These are phyloP conservation scores for Larix kaempferi DNA, from an alignment of 75 land plant genomes.

Conservation along the genomic window DNA sequence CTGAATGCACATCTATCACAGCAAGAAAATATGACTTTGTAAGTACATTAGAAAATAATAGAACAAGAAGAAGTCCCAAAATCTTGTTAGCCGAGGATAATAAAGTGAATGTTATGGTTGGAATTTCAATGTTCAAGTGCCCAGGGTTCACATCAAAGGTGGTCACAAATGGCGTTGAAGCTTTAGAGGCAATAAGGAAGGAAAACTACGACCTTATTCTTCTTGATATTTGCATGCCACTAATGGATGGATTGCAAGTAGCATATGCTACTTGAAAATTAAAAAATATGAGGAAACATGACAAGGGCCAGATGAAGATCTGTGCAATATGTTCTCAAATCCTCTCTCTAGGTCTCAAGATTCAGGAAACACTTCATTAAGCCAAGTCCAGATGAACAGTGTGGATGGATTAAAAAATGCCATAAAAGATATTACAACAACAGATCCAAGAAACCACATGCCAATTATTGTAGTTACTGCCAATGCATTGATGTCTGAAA, in stretches of 20 bases:
- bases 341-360: background rate
- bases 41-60: background rate
- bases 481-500: slow-evolving; percentile 22
- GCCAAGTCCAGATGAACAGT: background rate
- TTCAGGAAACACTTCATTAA: slow-evolving; percentile 1
- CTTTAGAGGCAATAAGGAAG: slow-evolving; percentile 21
- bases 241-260: slow-evolving; percentile 33
- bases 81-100: slow-evolving; percentile 33
- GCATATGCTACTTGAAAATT: slow-evolving; percentile 17
- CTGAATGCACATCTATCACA: background rate
- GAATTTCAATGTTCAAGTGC: slow-evolving; percentile 26
- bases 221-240: slow-evolving; percentile 28
- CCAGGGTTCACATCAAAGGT: slow-evolving; percentile 25
- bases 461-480: slow-evolving; percentile 19
- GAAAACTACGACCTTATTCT: slow-evolving; percentile 24
- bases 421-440: background rate
- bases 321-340: slow-evolving; percentile 7
- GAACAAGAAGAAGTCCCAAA: slow-evolving; percentile 6
- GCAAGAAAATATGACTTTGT: background rate
- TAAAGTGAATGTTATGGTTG: slow-evolving; percentile 31
- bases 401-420: background rate
- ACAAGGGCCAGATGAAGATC: slow-evolving; percentile 16
- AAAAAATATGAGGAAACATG: slow-evolving; percentile 28
- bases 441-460: background rate
- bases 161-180: slow-evolving; percentile 29